Evolutionary conservation across 495 filamentous ascomycete species (phyloP).

Genomic region (Physcia stellaris): DNA sequence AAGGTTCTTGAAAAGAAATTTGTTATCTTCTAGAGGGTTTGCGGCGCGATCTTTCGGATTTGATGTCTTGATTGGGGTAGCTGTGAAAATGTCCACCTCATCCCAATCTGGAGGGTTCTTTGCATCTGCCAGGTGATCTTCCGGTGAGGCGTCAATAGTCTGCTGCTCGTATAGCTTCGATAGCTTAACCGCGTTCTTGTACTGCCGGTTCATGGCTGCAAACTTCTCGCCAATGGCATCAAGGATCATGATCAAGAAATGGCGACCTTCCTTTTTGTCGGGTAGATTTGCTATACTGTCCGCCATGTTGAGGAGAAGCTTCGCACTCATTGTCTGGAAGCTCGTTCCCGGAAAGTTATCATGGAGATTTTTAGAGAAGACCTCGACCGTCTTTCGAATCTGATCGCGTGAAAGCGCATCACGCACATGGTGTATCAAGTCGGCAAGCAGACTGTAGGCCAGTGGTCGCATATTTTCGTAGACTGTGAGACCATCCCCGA

Average conservation of each 20-base stretch:
- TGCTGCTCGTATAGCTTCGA: slow-evolving; percentile 58
- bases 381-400: slow-evolving; percentile 87
- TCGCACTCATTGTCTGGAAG: slow-evolving; percentile 99
- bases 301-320: slow-evolving; percentile 90
- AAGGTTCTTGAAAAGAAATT: slow-evolving; percentile 96
- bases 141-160: slow-evolving; percentile 48
- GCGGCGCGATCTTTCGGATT: slow-evolving; percentile 82
- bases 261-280: slow-evolving; percentile 83
- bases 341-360: slow-evolving; percentile 95
- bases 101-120: slow-evolving; percentile 82
- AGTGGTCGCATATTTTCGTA: slow-evolving; percentile 93
- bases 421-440: slow-evolving; percentile 93
- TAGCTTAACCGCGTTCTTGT: slow-evolving; percentile 84
- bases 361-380: slow-evolving; percentile 92
- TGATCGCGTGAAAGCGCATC: slow-evolving; percentile 72
- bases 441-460: slow-evolving; percentile 96
- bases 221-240: slow-evolving; percentile 98
- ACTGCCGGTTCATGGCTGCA: slow-evolving; percentile 93
- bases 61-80: slow-evolving; percentile 89
- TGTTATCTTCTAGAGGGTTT: slow-evolving; percentile 94
- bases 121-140: slow-evolving; percentile 73
- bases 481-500: slow-evolving; percentile 91
- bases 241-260: slow-evolving; percentile 93
- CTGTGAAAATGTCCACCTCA: slow-evolving; percentile 92
- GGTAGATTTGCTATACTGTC: slow-evolving; percentile 87